Percentiles rank a stretch among this genome's conserved stretches.
Evolutionary conservation across 176 grass and related monocot species (phyloP).

Genomic region (Aegilops umbellulata): DNA sequence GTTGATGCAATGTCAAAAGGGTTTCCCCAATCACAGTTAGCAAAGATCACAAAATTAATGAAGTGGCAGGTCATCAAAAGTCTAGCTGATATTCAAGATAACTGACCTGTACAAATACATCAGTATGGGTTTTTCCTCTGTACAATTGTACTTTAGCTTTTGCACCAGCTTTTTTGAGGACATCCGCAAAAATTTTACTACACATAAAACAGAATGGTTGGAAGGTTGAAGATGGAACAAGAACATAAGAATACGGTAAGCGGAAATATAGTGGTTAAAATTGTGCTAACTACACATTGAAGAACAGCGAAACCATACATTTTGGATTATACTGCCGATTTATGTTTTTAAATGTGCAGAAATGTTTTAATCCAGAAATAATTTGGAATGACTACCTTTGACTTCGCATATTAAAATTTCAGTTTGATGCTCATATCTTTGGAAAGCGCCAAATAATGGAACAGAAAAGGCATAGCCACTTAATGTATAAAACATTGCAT

Average conservation of each 20-base stretch:
- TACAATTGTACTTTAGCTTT: slow-evolving; percentile 71
- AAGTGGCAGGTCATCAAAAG: neutral
- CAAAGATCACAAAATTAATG: neutral
- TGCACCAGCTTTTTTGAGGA: slow-evolving; percentile 59
- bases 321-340: neutral
- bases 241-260: neutral
- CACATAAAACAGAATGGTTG: slow-evolving; percentile 18
- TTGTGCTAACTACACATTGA: neutral
- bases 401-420: neutral
- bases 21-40: neutral
- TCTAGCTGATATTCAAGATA: neutral
- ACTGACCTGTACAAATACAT: slow-evolving; percentile 88
- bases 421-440: neutral
- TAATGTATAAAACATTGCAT: neutral
- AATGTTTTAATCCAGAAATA: neutral
- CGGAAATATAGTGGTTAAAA: neutral
- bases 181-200: slow-evolving; percentile 60
- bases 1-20: neutral
- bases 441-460: neutral
- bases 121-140: slow-evolving; percentile 95
- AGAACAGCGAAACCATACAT: neutral
- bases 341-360: neutral
- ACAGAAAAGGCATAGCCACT: neutral
- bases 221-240: slow-evolving; percentile 1
- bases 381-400: neutral